Conservation (phyloP, 352 stramenopile genomes). For the Phytopythium cucurbitacearum region DNA sequence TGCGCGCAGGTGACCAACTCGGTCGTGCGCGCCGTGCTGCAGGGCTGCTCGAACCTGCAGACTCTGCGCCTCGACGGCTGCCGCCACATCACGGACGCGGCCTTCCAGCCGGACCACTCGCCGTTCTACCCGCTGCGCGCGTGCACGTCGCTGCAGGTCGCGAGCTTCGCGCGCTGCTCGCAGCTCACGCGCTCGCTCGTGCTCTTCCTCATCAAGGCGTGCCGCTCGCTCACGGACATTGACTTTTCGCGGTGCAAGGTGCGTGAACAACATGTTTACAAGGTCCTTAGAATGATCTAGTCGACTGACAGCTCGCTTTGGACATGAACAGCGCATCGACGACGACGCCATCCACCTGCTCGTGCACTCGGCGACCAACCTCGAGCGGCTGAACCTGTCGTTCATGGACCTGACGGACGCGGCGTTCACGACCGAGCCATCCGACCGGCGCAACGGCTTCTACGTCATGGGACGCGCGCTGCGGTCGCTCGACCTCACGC, state of each 20-base stretch:
- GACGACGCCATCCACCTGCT: constrained; percentile 71
- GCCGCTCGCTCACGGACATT: constrained; percentile 66
- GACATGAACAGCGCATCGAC: constrained; percentile 44
- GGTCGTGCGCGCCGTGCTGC: constrained; percentile 73
- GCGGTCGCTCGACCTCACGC: constrained; percentile 61
- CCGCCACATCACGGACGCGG: constrained; percentile 82
- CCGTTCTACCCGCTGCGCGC: constrained; percentile 62
- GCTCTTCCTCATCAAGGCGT: constrained; percentile 75
- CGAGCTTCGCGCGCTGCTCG: constrained; percentile 80
- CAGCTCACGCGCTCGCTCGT: constrained; percentile 77
- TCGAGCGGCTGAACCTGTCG: constrained; percentile 74
- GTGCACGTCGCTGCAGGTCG: constrained; percentile 70
- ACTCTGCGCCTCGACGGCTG: constrained; percentile 80
- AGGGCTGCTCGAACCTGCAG: constrained; percentile 72
- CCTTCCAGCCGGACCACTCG: constrained; percentile 81
- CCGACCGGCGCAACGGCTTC: constrained; percentile 32
- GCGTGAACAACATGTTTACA: constrained; percentile 2
- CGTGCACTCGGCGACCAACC: constrained; percentile 44
- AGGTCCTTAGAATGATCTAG: no score
- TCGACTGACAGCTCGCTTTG: not conserved
- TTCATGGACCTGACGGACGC: constrained; percentile 76
- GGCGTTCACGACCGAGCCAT: constrained; percentile 47
- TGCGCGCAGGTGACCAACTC: constrained; percentile 87
- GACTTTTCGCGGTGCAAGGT: constrained; percentile 84
- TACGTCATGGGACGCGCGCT: constrained; percentile 45